These are phyloP conservation scores for Plasmodium knowlesi DNA, from an alignment of 169 alveolate species.

Conservation along the genomic window DNA sequence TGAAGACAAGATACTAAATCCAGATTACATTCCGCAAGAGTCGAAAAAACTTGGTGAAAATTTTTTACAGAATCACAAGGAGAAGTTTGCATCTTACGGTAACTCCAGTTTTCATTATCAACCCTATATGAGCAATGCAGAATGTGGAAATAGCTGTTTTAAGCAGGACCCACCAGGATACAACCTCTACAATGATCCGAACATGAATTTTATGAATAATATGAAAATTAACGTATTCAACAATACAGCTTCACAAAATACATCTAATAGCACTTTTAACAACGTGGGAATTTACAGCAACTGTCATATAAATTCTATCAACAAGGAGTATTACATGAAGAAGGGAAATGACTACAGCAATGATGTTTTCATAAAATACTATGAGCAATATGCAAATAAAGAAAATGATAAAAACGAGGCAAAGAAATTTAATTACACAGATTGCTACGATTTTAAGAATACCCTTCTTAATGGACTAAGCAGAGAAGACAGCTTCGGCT, in stretches of 20 bases:
- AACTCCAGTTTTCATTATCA: slow-evolving; percentile 17
- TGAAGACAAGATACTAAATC: slow-evolving; percentile 65
- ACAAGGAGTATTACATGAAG: slow-evolving; percentile 32
- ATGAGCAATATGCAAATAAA: slow-evolving; percentile 53
- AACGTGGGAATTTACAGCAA: slow-evolving; percentile 2
- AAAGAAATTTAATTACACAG: slow-evolving; percentile 73
- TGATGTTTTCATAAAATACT: slow-evolving; percentile 66
- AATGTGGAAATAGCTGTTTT: slow-evolving; percentile 66
- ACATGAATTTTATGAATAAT: slow-evolving; percentile 1
- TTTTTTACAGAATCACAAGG: slow-evolving; percentile 35
- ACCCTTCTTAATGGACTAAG: slow-evolving; percentile 46
- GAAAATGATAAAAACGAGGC: slow-evolving; percentile 41
- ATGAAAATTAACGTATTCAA: slow-evolving; percentile 42
- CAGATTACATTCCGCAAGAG: slow-evolving; percentile 43
- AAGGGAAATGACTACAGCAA: slow-evolving; percentile 22
- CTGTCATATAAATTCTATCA: slow-evolving; percentile 48
- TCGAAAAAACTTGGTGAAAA: slow-evolving; percentile 51
- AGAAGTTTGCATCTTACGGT: slow-evolving; percentile 5
- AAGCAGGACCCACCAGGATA: slow-evolving; percentile 26
- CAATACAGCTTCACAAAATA: not conserved
- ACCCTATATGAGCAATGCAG: slow-evolving; percentile 21
- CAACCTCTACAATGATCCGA: slow-evolving; percentile 1
- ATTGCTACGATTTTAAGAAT: slow-evolving; percentile 73
- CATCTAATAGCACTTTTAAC: slow-evolving; percentile 10
- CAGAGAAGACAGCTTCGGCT: slow-evolving; percentile 42